Conservation (phyloP, 305 asterid species). For the Monarda citriodora region DNA sequence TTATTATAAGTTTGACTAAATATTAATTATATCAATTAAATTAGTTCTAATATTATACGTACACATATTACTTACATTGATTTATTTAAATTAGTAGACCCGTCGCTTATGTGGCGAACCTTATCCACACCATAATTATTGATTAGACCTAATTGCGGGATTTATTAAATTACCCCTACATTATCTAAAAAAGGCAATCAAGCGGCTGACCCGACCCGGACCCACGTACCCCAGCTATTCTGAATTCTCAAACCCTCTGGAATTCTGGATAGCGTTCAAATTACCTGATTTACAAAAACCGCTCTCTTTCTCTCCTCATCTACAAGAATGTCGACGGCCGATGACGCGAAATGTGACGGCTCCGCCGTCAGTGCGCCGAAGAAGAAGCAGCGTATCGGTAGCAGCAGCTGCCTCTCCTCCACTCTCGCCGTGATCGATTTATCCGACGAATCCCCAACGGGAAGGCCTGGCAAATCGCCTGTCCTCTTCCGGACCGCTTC, state of each 20-base stretch:
- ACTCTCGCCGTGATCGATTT: constrained; percentile 31
- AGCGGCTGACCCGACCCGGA: constrained; percentile 6
- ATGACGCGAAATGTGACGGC: constrained; percentile 1
- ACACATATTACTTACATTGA: no score
- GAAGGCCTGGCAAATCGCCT: constrained; percentile 35
- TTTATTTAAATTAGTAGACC: not conserved
- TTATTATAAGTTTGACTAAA: no score
- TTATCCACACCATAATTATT: constrained; percentile 14
- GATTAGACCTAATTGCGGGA: not conserved
- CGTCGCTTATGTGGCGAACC: not conserved
- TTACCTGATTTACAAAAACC: not conserved
- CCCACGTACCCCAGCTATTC: constrained; percentile 8
- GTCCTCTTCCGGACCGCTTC: constrained; percentile 34
- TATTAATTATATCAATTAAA: no score
- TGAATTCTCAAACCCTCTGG: constrained; percentile 18
- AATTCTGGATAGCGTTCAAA: not conserved
- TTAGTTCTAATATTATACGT: no score
- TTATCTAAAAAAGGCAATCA: constrained; percentile 6
- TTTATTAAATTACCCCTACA: constrained; percentile 8
- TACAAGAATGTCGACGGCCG: constrained; percentile 14
- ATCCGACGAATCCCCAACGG: constrained; percentile 36
- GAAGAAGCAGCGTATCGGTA: constrained; percentile 67
- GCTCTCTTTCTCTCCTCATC: constrained; percentile 3
- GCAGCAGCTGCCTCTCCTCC: constrained; percentile 43
- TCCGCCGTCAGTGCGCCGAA: constrained; percentile 24